phyloP scores from a whole-genome alignment of 2,329 filamentous ascomycete species.

The Ophiostoma tasmaniense region DNA sequence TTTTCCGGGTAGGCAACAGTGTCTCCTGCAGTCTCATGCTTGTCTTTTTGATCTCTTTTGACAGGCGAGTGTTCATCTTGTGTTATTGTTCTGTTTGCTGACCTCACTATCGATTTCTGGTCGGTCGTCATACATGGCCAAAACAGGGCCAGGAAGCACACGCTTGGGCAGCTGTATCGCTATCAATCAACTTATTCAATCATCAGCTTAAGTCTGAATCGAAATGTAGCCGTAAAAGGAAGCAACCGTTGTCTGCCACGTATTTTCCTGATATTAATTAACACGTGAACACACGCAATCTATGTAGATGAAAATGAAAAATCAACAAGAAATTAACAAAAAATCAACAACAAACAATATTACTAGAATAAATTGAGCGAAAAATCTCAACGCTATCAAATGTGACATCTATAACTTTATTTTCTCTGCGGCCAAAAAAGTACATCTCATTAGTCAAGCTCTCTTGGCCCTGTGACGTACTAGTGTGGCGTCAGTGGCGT shows the following conservation, averaged over 20 bases:
- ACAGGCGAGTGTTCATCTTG: neutral
- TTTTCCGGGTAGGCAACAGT: neutral
- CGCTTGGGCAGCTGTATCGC: neutral
- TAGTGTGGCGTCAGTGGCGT: conserved; percentile 4
- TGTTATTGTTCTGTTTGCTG: neutral
- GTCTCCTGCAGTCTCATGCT: neutral
- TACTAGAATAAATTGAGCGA: too few species aligned
- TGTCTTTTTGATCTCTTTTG: neutral
- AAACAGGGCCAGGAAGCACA: neutral
- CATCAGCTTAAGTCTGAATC: neutral
- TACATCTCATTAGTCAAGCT: neutral
- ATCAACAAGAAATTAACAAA: too few species aligned
- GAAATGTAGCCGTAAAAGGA: neutral
- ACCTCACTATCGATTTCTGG: neutral
- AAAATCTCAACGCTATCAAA: too few species aligned
- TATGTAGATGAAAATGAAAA: neutral
- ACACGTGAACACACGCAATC: neutral
- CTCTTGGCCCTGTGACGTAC: neutral
- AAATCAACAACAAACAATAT: too few species aligned
- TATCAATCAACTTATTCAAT: neutral
- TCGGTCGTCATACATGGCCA: neutral
- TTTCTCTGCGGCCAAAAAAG: too few species aligned
- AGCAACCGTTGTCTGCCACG: neutral
- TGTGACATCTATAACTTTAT: too few species aligned
- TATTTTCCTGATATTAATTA: neutral